Conservation (phyloP, 495 filamentous ascomycete species). For the Oidiodendron maius region DNA sequence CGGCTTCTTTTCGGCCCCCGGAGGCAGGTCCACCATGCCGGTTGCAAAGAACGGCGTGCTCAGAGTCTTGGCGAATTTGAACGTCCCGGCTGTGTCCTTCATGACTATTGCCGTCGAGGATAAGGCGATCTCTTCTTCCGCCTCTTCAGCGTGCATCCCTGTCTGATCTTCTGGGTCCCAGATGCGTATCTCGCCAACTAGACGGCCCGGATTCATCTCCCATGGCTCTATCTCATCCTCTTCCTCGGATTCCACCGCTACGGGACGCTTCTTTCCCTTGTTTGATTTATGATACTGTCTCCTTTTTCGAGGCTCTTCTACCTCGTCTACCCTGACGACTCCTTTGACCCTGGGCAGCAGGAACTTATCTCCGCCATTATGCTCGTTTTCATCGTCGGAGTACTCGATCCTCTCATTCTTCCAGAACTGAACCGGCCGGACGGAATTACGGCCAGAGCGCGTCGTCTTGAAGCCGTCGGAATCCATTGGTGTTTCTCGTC, state of each 20-base stretch:
- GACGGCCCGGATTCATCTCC: constrained; percentile 39
- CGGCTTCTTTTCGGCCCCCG: constrained; percentile 70
- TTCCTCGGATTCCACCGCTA: constrained; percentile 26
- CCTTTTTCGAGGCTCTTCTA: constrained; percentile 30
- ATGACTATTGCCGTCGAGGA: constrained; percentile 70
- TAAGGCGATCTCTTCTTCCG: constrained; percentile 67
- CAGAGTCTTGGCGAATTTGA: constrained; percentile 82
- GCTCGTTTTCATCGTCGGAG: constrained; percentile 46
- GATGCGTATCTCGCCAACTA: constrained; percentile 36
- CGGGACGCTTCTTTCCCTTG: constrained; percentile 12
- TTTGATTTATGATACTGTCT: constrained; percentile 6
- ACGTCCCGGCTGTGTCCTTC: constrained; percentile 66
- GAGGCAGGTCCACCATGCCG: constrained; percentile 82
- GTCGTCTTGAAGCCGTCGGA: constrained; percentile 39
- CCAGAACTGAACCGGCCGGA: constrained; percentile 84
- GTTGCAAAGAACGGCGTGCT: constrained; percentile 79
- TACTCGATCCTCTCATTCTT: constrained; percentile 73
- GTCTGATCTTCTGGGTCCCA: constrained; percentile 42
- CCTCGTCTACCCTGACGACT: constrained; percentile 66
- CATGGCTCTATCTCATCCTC: constrained; percentile 44
- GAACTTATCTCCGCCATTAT: constrained; percentile 38
- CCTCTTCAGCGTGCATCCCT: constrained; percentile 29
- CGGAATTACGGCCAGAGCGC: constrained; percentile 46
- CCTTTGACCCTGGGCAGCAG: constrained; percentile 64
- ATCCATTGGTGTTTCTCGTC: constrained; percentile 57